phyloP scores from a whole-genome alignment of 108 stramenopile genomes.

The Nitzschia sp. region DNA sequence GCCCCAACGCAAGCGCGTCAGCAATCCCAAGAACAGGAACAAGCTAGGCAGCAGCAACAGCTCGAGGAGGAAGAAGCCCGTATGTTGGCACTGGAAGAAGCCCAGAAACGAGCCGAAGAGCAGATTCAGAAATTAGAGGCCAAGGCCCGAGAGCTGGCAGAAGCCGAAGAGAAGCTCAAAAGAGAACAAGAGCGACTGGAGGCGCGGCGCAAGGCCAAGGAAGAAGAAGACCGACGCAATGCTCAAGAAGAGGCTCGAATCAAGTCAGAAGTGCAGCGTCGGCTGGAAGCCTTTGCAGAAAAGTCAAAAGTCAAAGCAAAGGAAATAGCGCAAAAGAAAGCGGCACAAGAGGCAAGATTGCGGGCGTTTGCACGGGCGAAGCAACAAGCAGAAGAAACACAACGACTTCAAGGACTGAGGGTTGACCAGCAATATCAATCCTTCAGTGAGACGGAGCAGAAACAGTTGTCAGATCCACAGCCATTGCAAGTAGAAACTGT shows the following conservation, averaged over 20 bases:
- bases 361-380: not conserved
- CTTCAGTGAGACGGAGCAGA: not conserved
- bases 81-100: not conserved
- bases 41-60: not conserved
- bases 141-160: not conserved
- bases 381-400: not conserved
- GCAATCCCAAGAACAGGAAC: not conserved
- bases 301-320: not conserved
- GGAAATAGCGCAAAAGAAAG: not conserved
- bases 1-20: not conserved
- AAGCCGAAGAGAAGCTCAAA: not conserved
- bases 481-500: not conserved
- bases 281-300: not conserved
- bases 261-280: not conserved
- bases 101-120: not conserved
- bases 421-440: not conserved
- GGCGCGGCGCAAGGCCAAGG: not conserved
- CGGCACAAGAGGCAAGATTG: not conserved
- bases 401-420: not conserved
- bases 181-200: not conserved
- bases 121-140: not conserved
- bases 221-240: not conserved
- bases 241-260: not conserved
- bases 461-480: not conserved
- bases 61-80: not conserved